These are phyloP conservation scores for Pichia phayaonensis DNA, from an alignment of 805 yeast genomes.

Conservation along the genomic window DNA sequence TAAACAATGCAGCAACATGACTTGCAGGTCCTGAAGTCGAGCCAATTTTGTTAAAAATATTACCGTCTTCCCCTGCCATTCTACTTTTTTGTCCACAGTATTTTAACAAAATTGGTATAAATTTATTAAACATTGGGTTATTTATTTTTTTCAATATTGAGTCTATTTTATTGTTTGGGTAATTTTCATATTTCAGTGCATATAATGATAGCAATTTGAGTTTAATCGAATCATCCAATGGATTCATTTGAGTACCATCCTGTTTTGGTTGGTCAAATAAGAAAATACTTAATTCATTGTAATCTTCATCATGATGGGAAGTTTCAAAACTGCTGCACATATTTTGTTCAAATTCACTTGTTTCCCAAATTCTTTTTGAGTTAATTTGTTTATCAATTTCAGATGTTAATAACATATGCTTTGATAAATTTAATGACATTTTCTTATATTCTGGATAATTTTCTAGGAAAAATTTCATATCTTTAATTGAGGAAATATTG, in stretches of 20 bases:
- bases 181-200: constrained; percentile 59
- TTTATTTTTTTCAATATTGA: constrained; percentile 33
- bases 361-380: constrained; percentile 60
- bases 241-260: constrained; percentile 20
- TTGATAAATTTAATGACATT: constrained; percentile 78
- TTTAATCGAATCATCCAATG: constrained; percentile 42
- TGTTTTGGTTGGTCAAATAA: constrained; percentile 30
- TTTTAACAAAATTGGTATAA: constrained; percentile 39
- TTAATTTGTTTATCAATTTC: constrained; percentile 76
- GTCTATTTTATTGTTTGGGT: constrained; percentile 36
- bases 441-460: constrained; percentile 91
- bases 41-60: constrained; percentile 21
- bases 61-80: constrained; percentile 29
- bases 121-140: constrained; percentile 28
- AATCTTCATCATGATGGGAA: constrained; percentile 42
- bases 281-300: constrained; percentile 47
- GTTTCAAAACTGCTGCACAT: constrained; percentile 53
- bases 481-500: constrained; percentile 71
- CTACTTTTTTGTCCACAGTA: constrained; percentile 39
- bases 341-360: constrained; percentile 86
- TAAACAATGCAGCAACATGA: constrained; percentile 28
- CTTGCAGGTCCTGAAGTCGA: constrained; percentile 8
- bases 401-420: constrained; percentile 84
- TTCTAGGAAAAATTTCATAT: constrained; percentile 85
- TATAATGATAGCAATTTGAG: constrained; percentile 68